Base-by-base conservation (phyloP, 768 basidiomycete species). In the Podaxis mareebaensis region DNA sequence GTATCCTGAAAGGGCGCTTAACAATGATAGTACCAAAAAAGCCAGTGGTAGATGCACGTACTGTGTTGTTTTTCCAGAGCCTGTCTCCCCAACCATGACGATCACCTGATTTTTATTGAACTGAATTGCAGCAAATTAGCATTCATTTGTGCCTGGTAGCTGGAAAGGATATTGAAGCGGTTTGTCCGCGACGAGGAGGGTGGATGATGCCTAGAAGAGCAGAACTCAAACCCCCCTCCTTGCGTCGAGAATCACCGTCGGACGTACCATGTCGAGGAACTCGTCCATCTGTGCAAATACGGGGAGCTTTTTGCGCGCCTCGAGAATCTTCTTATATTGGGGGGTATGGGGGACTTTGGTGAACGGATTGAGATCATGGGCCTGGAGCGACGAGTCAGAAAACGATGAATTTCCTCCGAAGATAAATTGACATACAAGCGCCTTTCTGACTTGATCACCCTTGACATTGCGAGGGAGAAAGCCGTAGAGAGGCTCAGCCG, bases 11-110 rank as follows among this genome's bases (percentile, higher is more conserved):
- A 51, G 48, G 33, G 65, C 59, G 49, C 65, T 61, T 61, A 46
- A 55, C 66, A 61, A 69, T 65, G 64, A 72, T 17, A 22, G 49
- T 36, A 26, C 12, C 49, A 38, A 30, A 38, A 10, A 28, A 30
- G 28, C 28, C 2, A 17, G 10, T 51, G n/a, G 51, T 40, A 59
- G 39, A 28, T 56, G 36, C 69, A 79, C 92, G 73, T 73, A 93
- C 91, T 98, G 95, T 24, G 95, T 96, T 0, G 95, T 97, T 80
- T 96, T 98, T 38, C 95, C 96, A 28, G 93, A 91, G 10, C 95
- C 96, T 0, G 96, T 97, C 79, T 97, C 96, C 69, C 96, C 92
- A 63, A 93, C 91, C 86, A 95, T 90, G 64, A 95, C 85, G 44
- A 91, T 89, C 66, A 97, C 90, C 78, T 96, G 95, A 73, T 93